These are phyloP conservation scores for Boletales sp. DNA, from an alignment of 768 basidiomycete species.

Conservation along the genomic window DNA sequence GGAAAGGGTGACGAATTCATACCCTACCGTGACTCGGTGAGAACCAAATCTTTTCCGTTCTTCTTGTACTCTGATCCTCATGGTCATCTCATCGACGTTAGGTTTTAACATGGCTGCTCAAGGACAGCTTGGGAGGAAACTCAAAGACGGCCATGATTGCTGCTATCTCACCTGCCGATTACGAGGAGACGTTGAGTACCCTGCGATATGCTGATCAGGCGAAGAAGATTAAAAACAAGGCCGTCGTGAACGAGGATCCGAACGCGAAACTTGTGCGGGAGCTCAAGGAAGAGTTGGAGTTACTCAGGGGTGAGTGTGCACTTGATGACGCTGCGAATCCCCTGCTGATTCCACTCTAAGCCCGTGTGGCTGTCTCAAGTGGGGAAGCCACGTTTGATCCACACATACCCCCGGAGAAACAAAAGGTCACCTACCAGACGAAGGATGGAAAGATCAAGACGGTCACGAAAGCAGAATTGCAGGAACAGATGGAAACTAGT, in stretches of 20 bases:
- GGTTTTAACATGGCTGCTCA: slow-evolving; percentile 97
- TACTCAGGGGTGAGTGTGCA: slow-evolving; percentile 65
- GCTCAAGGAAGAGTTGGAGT: slow-evolving; percentile 96
- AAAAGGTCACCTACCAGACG: slow-evolving; percentile 91
- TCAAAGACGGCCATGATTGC: slow-evolving; percentile 99
- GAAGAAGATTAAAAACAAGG: slow-evolving; percentile 99
- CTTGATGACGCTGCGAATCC: neutral
- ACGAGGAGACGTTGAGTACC: slow-evolving; percentile 96
- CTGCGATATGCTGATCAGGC: slow-evolving; percentile 97
- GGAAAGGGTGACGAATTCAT: slow-evolving; percentile 89
- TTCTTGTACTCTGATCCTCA: slow-evolving; percentile 2
- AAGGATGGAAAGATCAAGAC: slow-evolving; percentile 93
- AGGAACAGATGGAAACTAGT: slow-evolving; percentile 93
- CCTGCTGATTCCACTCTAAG: slow-evolving; percentile 33
- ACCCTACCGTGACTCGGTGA: slow-evolving; percentile 94
- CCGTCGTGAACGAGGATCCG: slow-evolving; percentile 98
- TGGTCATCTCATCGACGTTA: slow-evolving; percentile 26
- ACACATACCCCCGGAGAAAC: slow-evolving; percentile 85
- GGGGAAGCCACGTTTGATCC: slow-evolving; percentile 83
- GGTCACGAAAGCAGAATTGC: slow-evolving; percentile 94
- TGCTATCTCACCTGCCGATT: slow-evolving; percentile 97
- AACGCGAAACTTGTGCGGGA: slow-evolving; percentile 98
- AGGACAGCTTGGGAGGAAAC: slow-evolving; percentile 96
- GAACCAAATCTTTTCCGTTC: slow-evolving; percentile 22
- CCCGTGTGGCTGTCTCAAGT: slow-evolving; percentile 67